Percentiles rank a stretch among this genome's conserved stretches.
Evolutionary conservation across 2,329 filamentous ascomycete genomes (phyloP).

Genomic region (Orbilia brochopaga): DNA sequence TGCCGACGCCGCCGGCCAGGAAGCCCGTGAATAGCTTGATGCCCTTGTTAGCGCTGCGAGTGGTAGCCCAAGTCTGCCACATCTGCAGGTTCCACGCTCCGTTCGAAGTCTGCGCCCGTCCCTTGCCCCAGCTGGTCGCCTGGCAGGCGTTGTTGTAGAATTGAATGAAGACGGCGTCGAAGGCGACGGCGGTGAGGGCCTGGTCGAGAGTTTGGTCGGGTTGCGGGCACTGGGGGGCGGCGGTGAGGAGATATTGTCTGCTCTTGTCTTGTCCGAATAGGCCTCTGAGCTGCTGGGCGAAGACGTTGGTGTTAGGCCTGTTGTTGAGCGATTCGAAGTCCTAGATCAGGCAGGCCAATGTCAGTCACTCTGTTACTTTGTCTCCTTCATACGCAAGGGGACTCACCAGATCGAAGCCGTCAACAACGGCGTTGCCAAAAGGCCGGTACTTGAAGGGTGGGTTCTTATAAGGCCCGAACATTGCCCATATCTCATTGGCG

Average conservation of each 20-base stretch:
- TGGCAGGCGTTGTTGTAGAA: constrained; percentile 74
- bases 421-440: constrained; percentile 70
- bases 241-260: constrained; percentile 66
- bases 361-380: constrained; percentile 69
- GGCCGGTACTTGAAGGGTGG: constrained; percentile 65
- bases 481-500: constrained; percentile 71
- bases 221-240: constrained; percentile 72
- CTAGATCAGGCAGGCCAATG: constrained; percentile 8
- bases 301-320: constrained; percentile 66
- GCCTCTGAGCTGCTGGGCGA: constrained; percentile 66
- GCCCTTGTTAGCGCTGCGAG: constrained; percentile 64
- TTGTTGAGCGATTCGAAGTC: constrained; percentile 51
- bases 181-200: constrained; percentile 59
- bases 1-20: constrained; percentile 22
- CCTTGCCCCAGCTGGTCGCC: constrained; percentile 62
- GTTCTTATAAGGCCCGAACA: constrained; percentile 64
- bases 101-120: constrained; percentile 32
- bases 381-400: background rate
- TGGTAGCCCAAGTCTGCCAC: constrained; percentile 72
- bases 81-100: constrained; percentile 53
- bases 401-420: constrained; percentile 72
- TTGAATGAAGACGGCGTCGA: constrained; percentile 70
- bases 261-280: constrained; percentile 61
- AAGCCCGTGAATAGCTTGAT: constrained; percentile 66
- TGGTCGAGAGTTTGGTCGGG: constrained; percentile 65